These are phyloP conservation scores for Miamiensis avidus DNA, from an alignment of 169 alveolate genomes.

Conservation along the genomic window DNA sequence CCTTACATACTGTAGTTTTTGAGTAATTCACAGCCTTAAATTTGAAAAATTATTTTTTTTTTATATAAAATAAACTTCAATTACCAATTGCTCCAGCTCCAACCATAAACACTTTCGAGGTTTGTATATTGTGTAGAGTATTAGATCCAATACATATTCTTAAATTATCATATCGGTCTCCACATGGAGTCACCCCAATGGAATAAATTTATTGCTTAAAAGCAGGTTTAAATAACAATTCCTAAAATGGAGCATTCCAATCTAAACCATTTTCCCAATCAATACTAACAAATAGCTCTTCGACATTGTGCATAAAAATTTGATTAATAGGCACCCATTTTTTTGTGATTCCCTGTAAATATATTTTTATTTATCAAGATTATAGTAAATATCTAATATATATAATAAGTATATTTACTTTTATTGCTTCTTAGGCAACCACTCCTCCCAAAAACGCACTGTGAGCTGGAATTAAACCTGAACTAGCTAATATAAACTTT, in stretches of 20 bases:
- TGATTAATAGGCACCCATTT: slow-evolving; percentile 77
- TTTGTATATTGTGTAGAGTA: slow-evolving; percentile 31
- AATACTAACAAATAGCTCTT: slow-evolving; percentile 60
- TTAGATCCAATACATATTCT: slow-evolving; percentile 52
- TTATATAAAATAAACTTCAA: no score
- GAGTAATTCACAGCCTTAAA: slow-evolving; percentile 79
- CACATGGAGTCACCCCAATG: slow-evolving; percentile 3
- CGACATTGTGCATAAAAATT: slow-evolving; percentile 54
- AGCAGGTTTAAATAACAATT: background rate
- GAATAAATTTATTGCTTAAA: slow-evolving; percentile 10
- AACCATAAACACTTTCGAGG: slow-evolving; percentile 60
- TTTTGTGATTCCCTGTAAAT: slow-evolving; percentile 72
- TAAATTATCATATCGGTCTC: slow-evolving; percentile 43
- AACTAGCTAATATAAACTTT: slow-evolving; percentile 6
- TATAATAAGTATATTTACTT: background rate
- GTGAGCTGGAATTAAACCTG: slow-evolving; percentile 58
- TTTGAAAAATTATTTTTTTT: no score
- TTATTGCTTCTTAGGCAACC: slow-evolving; percentile 72
- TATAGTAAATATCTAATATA: no score
- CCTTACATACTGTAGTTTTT: slow-evolving; percentile 82
- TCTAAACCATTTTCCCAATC: no score
- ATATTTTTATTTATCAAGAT: no score
- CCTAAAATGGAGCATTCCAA: no score
- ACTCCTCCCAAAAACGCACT: slow-evolving; percentile 84
- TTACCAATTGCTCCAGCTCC: slow-evolving; percentile 92